Conservation (phyloP, 176 grass and related monocot genomes). For the Miscanthus lutarioriparius region DNA sequence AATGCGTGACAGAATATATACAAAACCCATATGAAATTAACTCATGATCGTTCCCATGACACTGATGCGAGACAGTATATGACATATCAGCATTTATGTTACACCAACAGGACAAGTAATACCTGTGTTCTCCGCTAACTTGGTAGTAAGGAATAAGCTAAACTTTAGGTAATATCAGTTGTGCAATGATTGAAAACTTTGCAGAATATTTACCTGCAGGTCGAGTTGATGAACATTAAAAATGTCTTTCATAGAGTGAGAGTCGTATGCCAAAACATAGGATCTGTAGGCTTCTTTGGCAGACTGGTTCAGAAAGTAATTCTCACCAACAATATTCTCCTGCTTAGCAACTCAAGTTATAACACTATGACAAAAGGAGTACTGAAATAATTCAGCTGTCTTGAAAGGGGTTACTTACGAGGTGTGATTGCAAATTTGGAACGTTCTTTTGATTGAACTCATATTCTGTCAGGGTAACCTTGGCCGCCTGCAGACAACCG, state of each 20-base stretch:
- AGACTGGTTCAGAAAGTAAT: constrained; percentile 87
- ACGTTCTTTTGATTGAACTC: constrained; percentile 83
- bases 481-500: constrained; percentile 69
- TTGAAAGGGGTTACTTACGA: constrained; percentile 52
- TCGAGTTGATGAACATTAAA: constrained; percentile 91
- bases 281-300: constrained; percentile 95
- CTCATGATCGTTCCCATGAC: not conserved
- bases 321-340: constrained; percentile 83
- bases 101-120: not conserved
- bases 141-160: not conserved
- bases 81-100: not conserved
- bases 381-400: constrained; percentile 1
- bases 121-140: not conserved
- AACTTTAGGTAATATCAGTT: not conserved
- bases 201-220: constrained; percentile 63
- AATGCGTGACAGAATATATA: not conserved
- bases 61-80: not conserved
- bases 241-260: constrained; percentile 92
- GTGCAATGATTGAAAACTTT: not conserved
- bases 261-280: constrained; percentile 85
- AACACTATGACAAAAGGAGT: not conserved
- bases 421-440: constrained; percentile 88
- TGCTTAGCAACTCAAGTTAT: constrained; percentile 45
- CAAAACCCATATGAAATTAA: not conserved
- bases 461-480: constrained; percentile 87